phyloP scores from a whole-genome alignment of 129 eudicot species.

The Artemisia argyi region DNA sequence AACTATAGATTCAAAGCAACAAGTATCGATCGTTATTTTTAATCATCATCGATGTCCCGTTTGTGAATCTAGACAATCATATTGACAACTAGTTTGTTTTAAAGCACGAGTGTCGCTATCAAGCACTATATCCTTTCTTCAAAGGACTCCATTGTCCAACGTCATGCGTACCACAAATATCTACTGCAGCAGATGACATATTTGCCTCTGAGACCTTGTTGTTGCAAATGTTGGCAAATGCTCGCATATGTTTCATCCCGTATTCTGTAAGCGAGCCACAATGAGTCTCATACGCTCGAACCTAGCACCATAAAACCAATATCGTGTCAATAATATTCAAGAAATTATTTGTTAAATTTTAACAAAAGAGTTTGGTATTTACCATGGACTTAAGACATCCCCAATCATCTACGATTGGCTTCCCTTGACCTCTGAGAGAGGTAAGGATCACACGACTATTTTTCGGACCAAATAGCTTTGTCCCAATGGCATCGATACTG shows the following conservation, averaged over 20 bases:
- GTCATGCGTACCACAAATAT: slow-evolving; percentile 44
- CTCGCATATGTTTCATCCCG: slow-evolving; percentile 90
- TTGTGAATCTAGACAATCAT: neutral
- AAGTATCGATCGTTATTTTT: neutral
- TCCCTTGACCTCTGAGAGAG: slow-evolving; percentile 29
- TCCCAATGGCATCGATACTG: slow-evolving; percentile 60
- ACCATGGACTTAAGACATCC: slow-evolving; percentile 90
- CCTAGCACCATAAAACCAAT: slow-evolving; percentile 35
- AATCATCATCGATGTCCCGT: neutral
- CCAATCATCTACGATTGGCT: slow-evolving; percentile 71
- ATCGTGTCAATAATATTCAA: neutral
- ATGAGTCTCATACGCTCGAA: slow-evolving; percentile 58
- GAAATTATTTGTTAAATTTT: neutral
- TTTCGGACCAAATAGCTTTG: slow-evolving; percentile 50
- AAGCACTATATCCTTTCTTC: slow-evolving; percentile 52
- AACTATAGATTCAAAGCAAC: neutral
- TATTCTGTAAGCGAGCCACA: slow-evolving; percentile 76
- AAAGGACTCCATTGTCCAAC: slow-evolving; percentile 43
- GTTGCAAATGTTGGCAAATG: slow-evolving; percentile 88
- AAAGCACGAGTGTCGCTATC: neutral
- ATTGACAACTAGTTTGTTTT: neutral
- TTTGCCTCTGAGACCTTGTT: slow-evolving; percentile 27
- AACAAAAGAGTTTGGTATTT: neutral
- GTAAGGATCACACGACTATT: slow-evolving; percentile 39
- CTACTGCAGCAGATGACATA: slow-evolving; percentile 55